phyloP scores from a whole-genome alignment of 305 asterid species.

The Ilex paraguariensis region DNA sequence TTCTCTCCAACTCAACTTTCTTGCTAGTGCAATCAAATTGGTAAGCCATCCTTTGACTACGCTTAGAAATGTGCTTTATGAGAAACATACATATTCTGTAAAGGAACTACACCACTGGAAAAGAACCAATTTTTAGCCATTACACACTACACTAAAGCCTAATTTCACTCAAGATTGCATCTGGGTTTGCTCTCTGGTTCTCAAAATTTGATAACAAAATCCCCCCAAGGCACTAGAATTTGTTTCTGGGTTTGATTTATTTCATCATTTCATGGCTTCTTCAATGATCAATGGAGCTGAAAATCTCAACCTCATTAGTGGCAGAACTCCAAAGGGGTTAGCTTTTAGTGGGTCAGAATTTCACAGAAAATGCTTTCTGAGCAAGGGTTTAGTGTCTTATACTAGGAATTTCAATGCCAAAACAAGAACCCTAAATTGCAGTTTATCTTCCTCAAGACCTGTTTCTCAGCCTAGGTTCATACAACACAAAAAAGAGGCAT shows the following conservation, averaged over 20 bases:
- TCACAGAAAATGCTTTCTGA: not conserved
- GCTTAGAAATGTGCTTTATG: too few relatives aligned
- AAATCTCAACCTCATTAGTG: not conserved
- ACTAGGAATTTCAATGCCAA: not conserved
- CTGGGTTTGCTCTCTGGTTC: too few relatives aligned
- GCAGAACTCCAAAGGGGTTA: not conserved
- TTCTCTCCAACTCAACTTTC: too few relatives aligned
- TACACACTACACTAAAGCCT: too few relatives aligned
- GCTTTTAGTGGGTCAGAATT: not conserved
- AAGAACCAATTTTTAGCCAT: too few relatives aligned
- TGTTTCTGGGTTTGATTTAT: not conserved
- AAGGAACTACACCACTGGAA: too few relatives aligned
- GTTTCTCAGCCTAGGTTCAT: constrained; percentile 1
- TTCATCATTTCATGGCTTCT: not conserved
- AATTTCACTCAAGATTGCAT: too few relatives aligned
- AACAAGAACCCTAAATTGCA: not conserved
- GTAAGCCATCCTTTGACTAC: too few relatives aligned
- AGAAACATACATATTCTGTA: too few relatives aligned
- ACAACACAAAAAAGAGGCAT: constrained; percentile 2
- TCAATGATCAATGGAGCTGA: constrained; percentile 1
- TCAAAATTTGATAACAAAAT: too few relatives aligned
- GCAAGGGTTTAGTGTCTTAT: not conserved
- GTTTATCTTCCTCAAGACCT: not conserved
- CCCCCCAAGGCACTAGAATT: too few relatives aligned
- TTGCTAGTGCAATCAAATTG: too few relatives aligned